Conservation (phyloP, 2,329 filamentous ascomycete species). For the Neofusicoccum cordaticola region DNA sequence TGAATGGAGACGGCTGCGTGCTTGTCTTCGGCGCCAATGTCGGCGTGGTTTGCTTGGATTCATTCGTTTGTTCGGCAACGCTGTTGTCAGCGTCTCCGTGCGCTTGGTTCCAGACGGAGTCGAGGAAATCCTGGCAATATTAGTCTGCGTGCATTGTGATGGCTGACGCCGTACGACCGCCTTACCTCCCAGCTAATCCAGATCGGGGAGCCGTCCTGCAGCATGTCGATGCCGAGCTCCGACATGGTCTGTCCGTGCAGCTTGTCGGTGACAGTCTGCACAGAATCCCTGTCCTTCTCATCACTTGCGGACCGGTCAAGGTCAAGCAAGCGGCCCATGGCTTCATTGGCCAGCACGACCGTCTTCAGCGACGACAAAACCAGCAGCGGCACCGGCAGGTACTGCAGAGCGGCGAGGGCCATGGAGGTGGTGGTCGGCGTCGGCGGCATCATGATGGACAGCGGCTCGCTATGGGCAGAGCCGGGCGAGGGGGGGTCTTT, state of each 20-base stretch:
- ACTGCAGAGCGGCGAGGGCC: slow-evolving; percentile 60
- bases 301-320: slow-evolving; percentile 45
- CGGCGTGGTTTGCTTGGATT: slow-evolving; percentile 5
- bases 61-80: background rate
- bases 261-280: slow-evolving; percentile 53
- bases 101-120: slow-evolving; percentile 42
- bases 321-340: slow-evolving; percentile 68
- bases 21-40: slow-evolving; percentile 17
- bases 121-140: slow-evolving; percentile 38
- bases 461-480: slow-evolving; percentile 32
- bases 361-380: slow-evolving; percentile 68
- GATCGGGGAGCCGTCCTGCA: slow-evolving; percentile 61
- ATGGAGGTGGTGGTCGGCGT: slow-evolving; percentile 29
- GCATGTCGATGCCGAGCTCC: slow-evolving; percentile 69
- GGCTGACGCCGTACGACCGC: background rate
- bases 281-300: slow-evolving; percentile 38
- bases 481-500: slow-evolving; percentile 20
- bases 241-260: slow-evolving; percentile 65
- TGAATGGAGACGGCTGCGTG: background rate
- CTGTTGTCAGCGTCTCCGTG: slow-evolving; percentile 7
- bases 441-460: slow-evolving; percentile 30
- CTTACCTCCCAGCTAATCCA: slow-evolving; percentile 51
- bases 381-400: slow-evolving; percentile 68
- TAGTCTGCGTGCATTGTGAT: background rate
- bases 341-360: slow-evolving; percentile 70